Percentiles rank a stretch among this genome's conserved stretches.
Conservation (phyloP, 768 basidiomycete genomes). For the Mycena chlorophos region DNA sequence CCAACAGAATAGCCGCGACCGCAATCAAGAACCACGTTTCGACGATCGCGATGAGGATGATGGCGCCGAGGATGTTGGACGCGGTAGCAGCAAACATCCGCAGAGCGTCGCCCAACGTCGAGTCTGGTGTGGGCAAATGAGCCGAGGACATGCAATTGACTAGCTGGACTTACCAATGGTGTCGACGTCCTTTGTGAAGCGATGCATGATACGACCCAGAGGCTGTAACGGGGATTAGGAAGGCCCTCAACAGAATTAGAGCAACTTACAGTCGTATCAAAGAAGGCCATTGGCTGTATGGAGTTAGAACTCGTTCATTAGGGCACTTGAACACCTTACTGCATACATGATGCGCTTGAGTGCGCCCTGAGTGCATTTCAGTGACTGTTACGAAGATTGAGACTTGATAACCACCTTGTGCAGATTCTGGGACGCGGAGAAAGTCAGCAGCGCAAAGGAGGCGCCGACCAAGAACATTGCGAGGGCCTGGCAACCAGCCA, state of each 20-base stretch:
- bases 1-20: constrained; percentile 54
- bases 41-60: constrained; percentile 75
- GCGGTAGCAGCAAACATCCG: constrained; percentile 70
- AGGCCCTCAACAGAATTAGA: not conserved
- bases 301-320: not conserved
- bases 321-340: not conserved
- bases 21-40: constrained; percentile 86
- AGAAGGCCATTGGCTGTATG: constrained; percentile 76
- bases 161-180: constrained; percentile 67
- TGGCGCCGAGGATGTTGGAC: constrained; percentile 67
- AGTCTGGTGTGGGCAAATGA: not conserved
- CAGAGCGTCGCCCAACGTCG: constrained; percentile 64
- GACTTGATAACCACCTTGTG: constrained; percentile 45
- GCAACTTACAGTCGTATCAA: constrained; percentile 71
- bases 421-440: constrained; percentile 70
- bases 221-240: constrained; percentile 44
- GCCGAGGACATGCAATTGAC: not conserved
- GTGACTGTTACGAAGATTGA: not conserved
- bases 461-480: constrained; percentile 68
- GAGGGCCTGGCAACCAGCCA: constrained; percentile 72
- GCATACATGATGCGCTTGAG: constrained; percentile 75
- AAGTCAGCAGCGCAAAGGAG: constrained; percentile 66
- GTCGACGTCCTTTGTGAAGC: constrained; percentile 86
- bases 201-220: constrained; percentile 85
- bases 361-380: constrained; percentile 45